phyloP scores from a whole-genome alignment of 2,329 filamentous ascomycete species.

The Aureobasidium sp. region DNA sequence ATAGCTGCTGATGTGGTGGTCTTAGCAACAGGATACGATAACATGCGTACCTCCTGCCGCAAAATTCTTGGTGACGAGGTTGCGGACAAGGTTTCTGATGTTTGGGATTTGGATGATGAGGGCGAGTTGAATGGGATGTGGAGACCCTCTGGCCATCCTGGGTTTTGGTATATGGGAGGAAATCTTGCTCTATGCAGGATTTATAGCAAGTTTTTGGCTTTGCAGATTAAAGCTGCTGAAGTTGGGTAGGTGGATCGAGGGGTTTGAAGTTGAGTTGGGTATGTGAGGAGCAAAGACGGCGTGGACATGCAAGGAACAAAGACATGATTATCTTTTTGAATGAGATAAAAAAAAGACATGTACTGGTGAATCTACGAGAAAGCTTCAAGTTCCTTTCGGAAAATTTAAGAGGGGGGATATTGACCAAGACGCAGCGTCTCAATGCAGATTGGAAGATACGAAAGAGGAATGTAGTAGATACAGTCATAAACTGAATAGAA shows the following conservation, averaged over 20 bases:
- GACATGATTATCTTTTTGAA: too few species aligned
- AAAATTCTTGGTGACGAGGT: conserved; percentile 54
- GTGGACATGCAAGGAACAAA: too few species aligned
- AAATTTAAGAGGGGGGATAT: too few species aligned
- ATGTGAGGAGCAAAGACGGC: too few species aligned
- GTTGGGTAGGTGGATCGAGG: not conserved
- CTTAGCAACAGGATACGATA: conserved; percentile 48
- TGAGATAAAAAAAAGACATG: too few species aligned
- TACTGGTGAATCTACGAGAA: too few species aligned
- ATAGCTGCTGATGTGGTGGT: conserved; percentile 56
- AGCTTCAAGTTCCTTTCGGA: too few species aligned
- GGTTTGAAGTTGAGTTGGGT: too few species aligned
- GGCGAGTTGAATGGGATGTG: conserved; percentile 30
- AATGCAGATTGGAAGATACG: too few species aligned
- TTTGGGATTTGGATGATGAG: conserved; percentile 33
- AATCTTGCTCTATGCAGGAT: conserved; percentile 27
- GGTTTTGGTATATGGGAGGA: conserved; percentile 33
- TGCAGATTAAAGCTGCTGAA: conserved; percentile 33
- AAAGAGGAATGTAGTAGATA: too few species aligned
- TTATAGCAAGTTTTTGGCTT: conserved; percentile 28
- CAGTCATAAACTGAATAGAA: too few species aligned
- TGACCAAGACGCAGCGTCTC: too few species aligned
- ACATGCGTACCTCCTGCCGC: conserved; percentile 57
- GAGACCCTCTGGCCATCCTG: conserved; percentile 29
- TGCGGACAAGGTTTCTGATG: conserved; percentile 47